phyloP scores from a whole-genome alignment of 441 rosid species.

The Capsella rubella region DNA sequence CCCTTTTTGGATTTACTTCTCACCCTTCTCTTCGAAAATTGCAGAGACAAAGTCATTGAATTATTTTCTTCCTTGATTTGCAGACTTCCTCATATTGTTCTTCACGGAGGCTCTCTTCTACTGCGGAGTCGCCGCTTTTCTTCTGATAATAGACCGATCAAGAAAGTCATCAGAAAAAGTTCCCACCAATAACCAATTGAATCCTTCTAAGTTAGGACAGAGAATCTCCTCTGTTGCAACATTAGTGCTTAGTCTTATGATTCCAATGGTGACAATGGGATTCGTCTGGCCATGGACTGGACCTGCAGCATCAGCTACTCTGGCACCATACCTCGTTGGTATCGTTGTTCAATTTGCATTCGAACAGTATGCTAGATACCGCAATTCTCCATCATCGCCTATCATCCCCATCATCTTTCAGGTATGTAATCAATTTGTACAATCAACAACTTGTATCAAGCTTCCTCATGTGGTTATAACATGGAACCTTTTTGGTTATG shows the following conservation, averaged over 20 bases:
- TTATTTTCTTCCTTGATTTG: conserved; percentile 40
- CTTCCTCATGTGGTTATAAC: too few species aligned
- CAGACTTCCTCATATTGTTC: conserved; percentile 97
- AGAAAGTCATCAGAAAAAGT: conserved; percentile 56
- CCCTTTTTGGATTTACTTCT: conserved; percentile 7
- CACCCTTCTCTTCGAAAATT: neutral
- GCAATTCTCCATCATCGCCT: conserved; percentile 81
- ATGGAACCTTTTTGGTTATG: conserved; percentile 25
- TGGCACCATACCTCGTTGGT: conserved; percentile 96
- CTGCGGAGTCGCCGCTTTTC: conserved; percentile 78
- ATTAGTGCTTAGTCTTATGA: conserved; percentile 84
- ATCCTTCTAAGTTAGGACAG: conserved; percentile 64
- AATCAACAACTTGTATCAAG: too few species aligned
- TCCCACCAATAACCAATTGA: conserved; percentile 35
- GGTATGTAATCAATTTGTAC: conserved; percentile 48
- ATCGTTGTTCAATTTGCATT: conserved; percentile 94
- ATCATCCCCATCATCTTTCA: conserved; percentile 88
- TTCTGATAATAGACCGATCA: conserved; percentile 66
- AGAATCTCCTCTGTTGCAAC: conserved; percentile 85
- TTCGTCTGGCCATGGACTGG: conserved; percentile 99
- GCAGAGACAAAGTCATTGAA: conserved; percentile 5
- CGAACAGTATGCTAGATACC: conserved; percentile 78
- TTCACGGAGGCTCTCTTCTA: conserved; percentile 98
- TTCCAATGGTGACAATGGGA: conserved; percentile 99
- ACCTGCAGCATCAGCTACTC: conserved; percentile 98